phyloP scores from a whole-genome alignment of 1,139 yeast species.

The Suhomyces choctaworum region DNA sequence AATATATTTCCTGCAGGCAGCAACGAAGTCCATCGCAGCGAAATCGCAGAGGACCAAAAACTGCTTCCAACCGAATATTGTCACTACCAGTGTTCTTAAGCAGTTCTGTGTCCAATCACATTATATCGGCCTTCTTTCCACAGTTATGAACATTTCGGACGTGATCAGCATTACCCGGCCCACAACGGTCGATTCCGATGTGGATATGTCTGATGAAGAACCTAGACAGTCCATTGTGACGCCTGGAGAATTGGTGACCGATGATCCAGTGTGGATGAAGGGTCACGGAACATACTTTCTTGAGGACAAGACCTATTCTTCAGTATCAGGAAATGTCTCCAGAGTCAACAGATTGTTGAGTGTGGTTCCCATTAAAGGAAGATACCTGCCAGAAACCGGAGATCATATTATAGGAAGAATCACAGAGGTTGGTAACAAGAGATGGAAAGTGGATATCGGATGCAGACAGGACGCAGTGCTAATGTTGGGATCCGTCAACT shows the following conservation, averaged over 20 bases:
- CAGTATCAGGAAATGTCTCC: conserved; percentile 89
- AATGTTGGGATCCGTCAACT: conserved; percentile 91
- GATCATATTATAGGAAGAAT: conserved; percentile 94
- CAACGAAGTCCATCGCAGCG: neutral
- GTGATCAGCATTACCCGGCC: conserved; percentile 45
- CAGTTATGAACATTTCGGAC: conserved; percentile 19
- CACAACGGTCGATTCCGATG: conserved; percentile 19
- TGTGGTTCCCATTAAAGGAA: conserved; percentile 82
- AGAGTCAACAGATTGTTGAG: conserved; percentile 84
- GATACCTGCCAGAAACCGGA: conserved; percentile 92
- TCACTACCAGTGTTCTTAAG: too few species aligned
- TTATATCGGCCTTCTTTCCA: too few species aligned
- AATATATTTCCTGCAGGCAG: neutral
- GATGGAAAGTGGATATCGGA: conserved; percentile 98
- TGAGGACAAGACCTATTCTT: conserved; percentile 72
- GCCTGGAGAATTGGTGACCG: conserved; percentile 97
- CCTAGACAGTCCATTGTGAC: conserved; percentile 54
- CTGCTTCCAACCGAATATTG: too few species aligned
- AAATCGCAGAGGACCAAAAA: neutral
- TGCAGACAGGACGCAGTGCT: conserved; percentile 88
- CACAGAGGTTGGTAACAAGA: conserved; percentile 87
- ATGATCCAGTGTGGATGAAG: conserved; percentile 97
- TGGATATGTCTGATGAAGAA: conserved; percentile 33
- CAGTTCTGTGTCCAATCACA: too few species aligned
- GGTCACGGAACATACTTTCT: conserved; percentile 95